Base-by-base conservation (phyloP, 768 basidiomycete genomes). In the Strobilomyces echinocephalus region DNA sequence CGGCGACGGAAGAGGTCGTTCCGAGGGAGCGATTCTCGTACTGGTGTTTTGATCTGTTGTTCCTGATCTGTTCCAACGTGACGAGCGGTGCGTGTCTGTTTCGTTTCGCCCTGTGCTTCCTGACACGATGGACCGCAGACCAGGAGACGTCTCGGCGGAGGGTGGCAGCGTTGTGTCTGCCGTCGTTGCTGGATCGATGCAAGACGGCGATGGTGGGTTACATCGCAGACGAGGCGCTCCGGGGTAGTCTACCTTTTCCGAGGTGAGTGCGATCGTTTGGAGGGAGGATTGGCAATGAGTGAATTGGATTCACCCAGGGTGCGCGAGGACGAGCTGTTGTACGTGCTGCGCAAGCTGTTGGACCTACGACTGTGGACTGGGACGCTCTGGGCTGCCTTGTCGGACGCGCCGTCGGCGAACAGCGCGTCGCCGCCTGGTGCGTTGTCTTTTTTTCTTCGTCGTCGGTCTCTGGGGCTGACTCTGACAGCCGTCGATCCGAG, bases 11-110 rank as follows among this genome's bases (percentile, higher is more conserved):
- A 0, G 64, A 71, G 14, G 66, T 82, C 21, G 72, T 87, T 28
- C 85, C 87, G 1, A 74, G 92, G 36, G 93, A 95, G 66, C 78
- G 91, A 8, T 95, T 95, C 65, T 85, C 89, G 8, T 94, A 91
- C 72, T 95, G 92, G 92, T 93, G 89, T 64, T 86, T 95, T 52
- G 92, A 95, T 62, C 72, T 94, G 11, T 66, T 95, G 33, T 94
- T 95, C 68, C 65, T 88, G 58, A 76, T 94, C 30, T 94, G 89
- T 61, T 87, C 88, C 0, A 72, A 84, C 60, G 73, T 75, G 1
- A 81, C 80, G 1, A 76, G 74, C 69, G 87, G 88, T 85, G 54
- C 28, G 73, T 54, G 6, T 18, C 26, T 14, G 8, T 43, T 31
- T 15, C 30, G 30, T 9, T 34, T 28, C 26, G 38, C 21, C 6